A percentile compares a stretch with the other conserved stretches of the same genome.
phyloP scores from a whole-genome alignment of 805 yeast genomes.

The Zygosaccharomyces kombuchaensis region DNA sequence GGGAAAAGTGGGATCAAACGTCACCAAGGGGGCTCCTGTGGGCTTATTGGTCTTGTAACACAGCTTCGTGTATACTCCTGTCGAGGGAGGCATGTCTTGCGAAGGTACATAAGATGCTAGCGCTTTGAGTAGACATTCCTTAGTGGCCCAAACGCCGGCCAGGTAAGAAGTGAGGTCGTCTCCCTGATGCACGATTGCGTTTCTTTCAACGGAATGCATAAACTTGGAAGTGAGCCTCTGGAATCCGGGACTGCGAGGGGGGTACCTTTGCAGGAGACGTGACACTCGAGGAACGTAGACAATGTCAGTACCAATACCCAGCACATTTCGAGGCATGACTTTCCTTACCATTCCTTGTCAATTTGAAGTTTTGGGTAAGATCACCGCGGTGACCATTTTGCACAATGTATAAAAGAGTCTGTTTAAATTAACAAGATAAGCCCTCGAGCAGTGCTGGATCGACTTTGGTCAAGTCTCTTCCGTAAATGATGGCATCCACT shows the following conservation, averaged over 20 bases:
- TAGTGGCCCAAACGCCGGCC: constrained; percentile 34
- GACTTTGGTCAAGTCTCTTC: constrained; percentile 48
- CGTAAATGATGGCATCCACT: constrained; percentile 76
- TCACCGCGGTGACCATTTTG: not conserved
- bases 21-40: constrained; percentile 20
- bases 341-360: not conserved
- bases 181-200: constrained; percentile 12
- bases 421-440: constrained; percentile 6
- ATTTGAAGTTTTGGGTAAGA: not conserved
- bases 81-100: constrained; percentile 27
- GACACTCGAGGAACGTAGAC: constrained; percentile 28
- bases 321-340: constrained; percentile 6
- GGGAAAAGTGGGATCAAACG: constrained; percentile 12
- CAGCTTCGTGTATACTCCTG: constrained; percentile 25
- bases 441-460: constrained; percentile 28
- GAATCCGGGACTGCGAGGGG: constrained; percentile 8
- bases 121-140: constrained; percentile 29
- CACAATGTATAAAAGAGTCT: not conserved
- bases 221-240: constrained; percentile 23
- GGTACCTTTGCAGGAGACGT: constrained; percentile 17
- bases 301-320: constrained; percentile 32
- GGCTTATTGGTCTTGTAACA: constrained; percentile 19
- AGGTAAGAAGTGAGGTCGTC: constrained; percentile 14
- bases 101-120: constrained; percentile 15
- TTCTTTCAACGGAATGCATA: constrained; percentile 22